A percentile compares a stretch with the other conserved stretches of the same genome.
phyloP scores from a whole-genome alignment of 331 rosid species.

The Arachis monticola region DNA sequence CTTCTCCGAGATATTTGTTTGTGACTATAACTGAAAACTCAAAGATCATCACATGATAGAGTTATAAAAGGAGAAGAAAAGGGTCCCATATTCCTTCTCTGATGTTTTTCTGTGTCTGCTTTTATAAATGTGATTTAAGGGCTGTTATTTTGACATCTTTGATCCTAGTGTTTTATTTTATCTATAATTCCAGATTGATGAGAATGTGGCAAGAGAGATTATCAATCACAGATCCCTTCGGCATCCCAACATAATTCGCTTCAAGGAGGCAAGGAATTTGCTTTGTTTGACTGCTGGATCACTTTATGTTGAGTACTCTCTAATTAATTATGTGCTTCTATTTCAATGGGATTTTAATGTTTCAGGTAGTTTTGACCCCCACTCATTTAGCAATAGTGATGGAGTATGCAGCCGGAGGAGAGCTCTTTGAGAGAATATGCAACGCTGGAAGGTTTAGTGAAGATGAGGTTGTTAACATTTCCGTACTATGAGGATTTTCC shows the following conservation, averaged over 20 bases:
- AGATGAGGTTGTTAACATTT: slow-evolving; percentile 55
- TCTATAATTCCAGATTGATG: slow-evolving; percentile 55
- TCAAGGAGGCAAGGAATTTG: slow-evolving; percentile 61
- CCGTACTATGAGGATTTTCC: slow-evolving; percentile 15
- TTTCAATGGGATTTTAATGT: slow-evolving; percentile 25
- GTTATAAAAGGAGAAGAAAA: slow-evolving; percentile 26
- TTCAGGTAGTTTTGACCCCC: slow-evolving; percentile 71
- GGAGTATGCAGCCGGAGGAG: slow-evolving; percentile 83
- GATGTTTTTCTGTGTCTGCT: slow-evolving; percentile 3
- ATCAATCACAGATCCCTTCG: slow-evolving; percentile 73
- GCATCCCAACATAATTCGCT: slow-evolving; percentile 71
- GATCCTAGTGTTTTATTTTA: slow-evolving; percentile 4
- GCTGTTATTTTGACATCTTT: slow-evolving; percentile 25
- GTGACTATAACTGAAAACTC: slow-evolving; percentile 18
- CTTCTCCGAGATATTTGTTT: slow-evolving; percentile 27
- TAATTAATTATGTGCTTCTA: neutral
- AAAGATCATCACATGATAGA: slow-evolving; percentile 21
- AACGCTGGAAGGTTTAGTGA: slow-evolving; percentile 71
- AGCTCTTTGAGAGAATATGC: slow-evolving; percentile 70
- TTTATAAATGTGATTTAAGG: slow-evolving; percentile 1
- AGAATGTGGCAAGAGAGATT: slow-evolving; percentile 71
- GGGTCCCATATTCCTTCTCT: neutral
- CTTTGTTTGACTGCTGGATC: slow-evolving; percentile 29
- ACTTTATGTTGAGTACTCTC: slow-evolving; percentile 1
- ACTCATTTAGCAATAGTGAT: slow-evolving; percentile 67